A percentile compares a stretch with the other conserved stretches of the same genome.
Evolutionary conservation across 257 asterid genomes (phyloP).

Genomic region (Penstemon barbatus): DNA sequence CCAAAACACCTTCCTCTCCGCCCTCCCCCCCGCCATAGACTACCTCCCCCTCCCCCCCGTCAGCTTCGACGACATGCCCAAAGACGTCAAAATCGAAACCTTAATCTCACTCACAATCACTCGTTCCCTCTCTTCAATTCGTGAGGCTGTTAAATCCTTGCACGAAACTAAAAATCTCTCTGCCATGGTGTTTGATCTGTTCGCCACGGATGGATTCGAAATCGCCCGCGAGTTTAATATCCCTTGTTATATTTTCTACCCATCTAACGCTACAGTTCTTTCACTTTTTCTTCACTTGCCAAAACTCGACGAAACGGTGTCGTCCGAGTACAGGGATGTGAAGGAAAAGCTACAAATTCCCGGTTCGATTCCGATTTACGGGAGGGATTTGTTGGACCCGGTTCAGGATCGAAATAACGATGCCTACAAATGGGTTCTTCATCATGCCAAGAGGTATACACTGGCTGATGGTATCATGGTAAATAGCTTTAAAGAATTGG

Average conservation of each 20-base stretch:
- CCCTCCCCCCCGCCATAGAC: constrained; percentile 48
- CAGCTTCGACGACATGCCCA: constrained; percentile 44
- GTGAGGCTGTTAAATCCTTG: constrained; percentile 34
- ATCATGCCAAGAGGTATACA: constrained; percentile 44
- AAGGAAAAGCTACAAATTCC: constrained; percentile 56
- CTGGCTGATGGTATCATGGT: constrained; percentile 65
- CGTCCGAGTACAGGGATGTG: constrained; percentile 53
- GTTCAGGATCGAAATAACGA: constrained; percentile 60
- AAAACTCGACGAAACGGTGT: constrained; percentile 40
- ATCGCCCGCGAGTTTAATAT: constrained; percentile 46
- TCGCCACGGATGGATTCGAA: constrained; percentile 73
- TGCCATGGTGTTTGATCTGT: constrained; percentile 74
- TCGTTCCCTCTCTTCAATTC: constrained; percentile 58
- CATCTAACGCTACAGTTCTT: constrained; percentile 59
- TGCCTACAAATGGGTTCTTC: constrained; percentile 59
- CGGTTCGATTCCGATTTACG: constrained; percentile 63
- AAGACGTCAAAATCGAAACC: constrained; percentile 52
- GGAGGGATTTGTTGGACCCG: constrained; percentile 59
- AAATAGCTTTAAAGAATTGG: constrained; percentile 62
- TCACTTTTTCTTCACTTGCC: constrained; percentile 55
- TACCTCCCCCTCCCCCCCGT: constrained; percentile 54
- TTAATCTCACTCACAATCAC: constrained; percentile 53
- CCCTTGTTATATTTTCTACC: constrained; percentile 51
- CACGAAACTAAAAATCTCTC: constrained; percentile 18
- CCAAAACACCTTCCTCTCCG: constrained; percentile 44